Conservation (phyloP, 805 yeast genomes). For the Wickerhamiella siamensis region DNA sequence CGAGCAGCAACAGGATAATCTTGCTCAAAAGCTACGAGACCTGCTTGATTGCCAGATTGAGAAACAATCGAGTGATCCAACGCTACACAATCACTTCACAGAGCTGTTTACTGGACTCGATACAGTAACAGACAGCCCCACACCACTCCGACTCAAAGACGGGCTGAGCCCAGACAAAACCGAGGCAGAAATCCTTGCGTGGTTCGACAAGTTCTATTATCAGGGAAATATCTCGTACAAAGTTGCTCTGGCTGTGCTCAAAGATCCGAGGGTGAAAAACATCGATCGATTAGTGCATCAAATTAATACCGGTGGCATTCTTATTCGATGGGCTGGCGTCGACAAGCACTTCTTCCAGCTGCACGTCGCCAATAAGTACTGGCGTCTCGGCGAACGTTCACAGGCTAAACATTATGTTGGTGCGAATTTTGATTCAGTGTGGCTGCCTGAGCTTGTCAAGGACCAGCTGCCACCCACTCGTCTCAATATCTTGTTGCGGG, state of each 20-base stretch:
- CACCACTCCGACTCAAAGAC: background rate
- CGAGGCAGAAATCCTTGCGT: constrained; percentile 13
- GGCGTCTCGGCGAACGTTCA: constrained; percentile 13
- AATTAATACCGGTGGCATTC: constrained; percentile 15
- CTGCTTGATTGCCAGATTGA: constrained; percentile 12
- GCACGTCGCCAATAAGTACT: constrained; percentile 20
- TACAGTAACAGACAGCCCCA: constrained; percentile 1
- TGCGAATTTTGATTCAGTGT: constrained; percentile 12
- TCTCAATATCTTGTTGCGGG: constrained; percentile 9
- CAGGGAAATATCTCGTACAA: constrained; percentile 16
- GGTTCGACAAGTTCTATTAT: constrained; percentile 18
- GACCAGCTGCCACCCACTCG: constrained; percentile 1
- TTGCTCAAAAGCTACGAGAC: constrained; percentile 12
- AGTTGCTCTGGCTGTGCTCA: constrained; percentile 17
- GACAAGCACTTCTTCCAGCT: constrained; percentile 18
- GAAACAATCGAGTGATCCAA: constrained; percentile 11
- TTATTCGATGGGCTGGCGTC: constrained; percentile 16
- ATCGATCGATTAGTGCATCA: constrained; percentile 13
- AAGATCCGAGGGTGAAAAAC: constrained; percentile 13
- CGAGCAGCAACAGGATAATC: constrained; percentile 1
- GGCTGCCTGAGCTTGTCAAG: constrained; percentile 9
- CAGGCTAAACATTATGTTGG: constrained; percentile 14
- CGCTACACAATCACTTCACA: constrained; percentile 12
- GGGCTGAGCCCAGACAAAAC: constrained; percentile 7
- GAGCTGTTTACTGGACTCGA: constrained; percentile 16